Percentiles rank a stretch among this genome's conserved stretches.
Conservation (phyloP, 1,139 yeast genomes). For the Schizosaccharomyces versatilis region DNA sequence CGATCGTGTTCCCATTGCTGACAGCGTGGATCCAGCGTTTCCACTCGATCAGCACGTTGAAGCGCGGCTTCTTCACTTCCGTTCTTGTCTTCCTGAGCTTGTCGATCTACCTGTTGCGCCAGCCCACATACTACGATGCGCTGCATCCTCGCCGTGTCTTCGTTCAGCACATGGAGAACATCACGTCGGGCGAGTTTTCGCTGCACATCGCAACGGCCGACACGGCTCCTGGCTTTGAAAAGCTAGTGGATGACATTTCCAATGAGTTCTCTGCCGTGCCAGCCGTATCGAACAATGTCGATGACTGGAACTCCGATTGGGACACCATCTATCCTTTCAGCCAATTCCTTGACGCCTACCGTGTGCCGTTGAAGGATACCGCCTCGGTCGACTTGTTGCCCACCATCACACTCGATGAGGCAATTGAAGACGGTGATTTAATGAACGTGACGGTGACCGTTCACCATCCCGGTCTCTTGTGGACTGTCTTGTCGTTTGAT, state of each 20-base stretch:
- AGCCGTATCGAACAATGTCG: conserved; percentile 3
- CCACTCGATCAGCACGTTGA: neutral
- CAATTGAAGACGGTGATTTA: neutral
- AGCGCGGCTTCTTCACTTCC: conserved; percentile 1
- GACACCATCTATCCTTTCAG: conserved; percentile 10
- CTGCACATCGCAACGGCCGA: conserved; percentile 9
- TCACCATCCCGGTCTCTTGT: conserved; percentile 7
- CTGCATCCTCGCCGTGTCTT: conserved; percentile 9
- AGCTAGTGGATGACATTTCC: conserved; percentile 3
- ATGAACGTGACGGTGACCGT: conserved; percentile 1
- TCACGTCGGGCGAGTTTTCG: conserved; percentile 6
- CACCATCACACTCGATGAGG: neutral
- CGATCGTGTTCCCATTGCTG: conserved; percentile 5
- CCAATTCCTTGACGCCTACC: conserved; percentile 8
- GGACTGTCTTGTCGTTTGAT: conserved; percentile 9
- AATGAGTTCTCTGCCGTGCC: conserved; percentile 4
- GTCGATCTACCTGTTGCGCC: neutral
- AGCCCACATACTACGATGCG: conserved; percentile 6
- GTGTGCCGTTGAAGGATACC: conserved; percentile 4
- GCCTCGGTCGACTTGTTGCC: neutral
- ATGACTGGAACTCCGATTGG: conserved; percentile 10
- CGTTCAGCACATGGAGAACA: conserved; percentile 7
- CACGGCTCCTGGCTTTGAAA: conserved; percentile 7
- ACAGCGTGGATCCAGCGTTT: conserved; percentile 4
- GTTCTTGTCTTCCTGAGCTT: conserved; percentile 1